phyloP scores from a whole-genome alignment of 106 monocot genomes.

The Ottelia alismoides region DNA sequence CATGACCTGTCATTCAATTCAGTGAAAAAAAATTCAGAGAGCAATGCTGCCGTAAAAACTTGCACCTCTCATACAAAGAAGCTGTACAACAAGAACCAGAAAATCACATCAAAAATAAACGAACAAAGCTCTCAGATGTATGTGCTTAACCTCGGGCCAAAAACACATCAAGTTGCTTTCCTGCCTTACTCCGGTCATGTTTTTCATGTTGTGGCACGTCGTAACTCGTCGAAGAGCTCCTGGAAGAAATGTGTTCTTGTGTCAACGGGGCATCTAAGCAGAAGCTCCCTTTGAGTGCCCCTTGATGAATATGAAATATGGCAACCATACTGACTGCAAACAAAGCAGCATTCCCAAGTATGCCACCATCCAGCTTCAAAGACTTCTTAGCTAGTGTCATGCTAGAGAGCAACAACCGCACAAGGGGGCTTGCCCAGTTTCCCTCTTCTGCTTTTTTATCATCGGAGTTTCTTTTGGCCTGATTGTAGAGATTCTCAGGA shows the following conservation, averaged over 20 bases:
- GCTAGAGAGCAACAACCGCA: constrained; percentile 39
- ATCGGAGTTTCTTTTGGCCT: constrained; percentile 10
- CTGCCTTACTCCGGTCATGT: constrained; percentile 6
- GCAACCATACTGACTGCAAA: constrained; percentile 86
- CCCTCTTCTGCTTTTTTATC: constrained; percentile 6
- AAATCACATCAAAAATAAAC: too few species aligned
- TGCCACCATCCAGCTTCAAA: constrained; percentile 30
- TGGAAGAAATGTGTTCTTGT: constrained; percentile 6
- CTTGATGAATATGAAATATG: constrained; percentile 58
- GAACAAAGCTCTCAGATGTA: too few species aligned
- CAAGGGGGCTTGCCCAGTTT: constrained; percentile 17
- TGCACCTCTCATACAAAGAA: too few species aligned
- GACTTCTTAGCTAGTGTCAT: constrained; percentile 36
- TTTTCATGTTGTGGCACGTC: constrained; percentile 4
- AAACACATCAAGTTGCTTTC: constrained; percentile 51
- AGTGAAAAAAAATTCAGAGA: too few species aligned
- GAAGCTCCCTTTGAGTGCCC: constrained; percentile 18
- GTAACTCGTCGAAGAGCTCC: constrained; percentile 6
- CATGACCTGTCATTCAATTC: too few species aligned
- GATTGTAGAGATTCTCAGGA: constrained; percentile 30
- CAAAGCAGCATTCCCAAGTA: constrained; percentile 64
- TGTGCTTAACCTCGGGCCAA: constrained; percentile 48
- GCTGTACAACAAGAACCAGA: too few species aligned
- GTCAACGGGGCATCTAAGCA: neutral
- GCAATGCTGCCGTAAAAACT: too few species aligned